Evolutionary conservation across 805 yeast genomes (phyloP).

Genomic region (Starmerella davenportii): DNA sequence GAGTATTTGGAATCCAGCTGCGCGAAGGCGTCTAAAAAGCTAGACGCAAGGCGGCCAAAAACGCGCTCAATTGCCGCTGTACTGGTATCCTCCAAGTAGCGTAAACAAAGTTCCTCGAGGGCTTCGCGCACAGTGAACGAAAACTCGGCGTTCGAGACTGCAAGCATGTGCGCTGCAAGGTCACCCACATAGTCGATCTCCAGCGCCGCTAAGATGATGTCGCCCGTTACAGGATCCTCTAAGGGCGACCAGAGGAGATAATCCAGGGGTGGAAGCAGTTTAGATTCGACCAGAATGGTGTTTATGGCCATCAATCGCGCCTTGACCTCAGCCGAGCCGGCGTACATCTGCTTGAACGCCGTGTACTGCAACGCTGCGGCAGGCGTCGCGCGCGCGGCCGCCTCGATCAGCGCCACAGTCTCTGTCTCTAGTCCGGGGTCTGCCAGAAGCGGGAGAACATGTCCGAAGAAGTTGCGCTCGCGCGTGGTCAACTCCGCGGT

Average conservation of each 20-base stretch:
- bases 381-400: slow-evolving; percentile 2
- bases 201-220: slow-evolving; percentile 7
- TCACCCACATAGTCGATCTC: slow-evolving; percentile 9
- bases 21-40: slow-evolving; percentile 3
- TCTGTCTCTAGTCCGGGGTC: slow-evolving; percentile 8
- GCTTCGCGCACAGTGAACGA: slow-evolving; percentile 1
- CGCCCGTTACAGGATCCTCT: slow-evolving; percentile 2
- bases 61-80: slow-evolving; percentile 6
- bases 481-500: background rate
- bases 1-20: slow-evolving; percentile 10
- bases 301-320: slow-evolving; percentile 15
- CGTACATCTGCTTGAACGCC: slow-evolving; percentile 12
- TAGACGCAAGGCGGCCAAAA: slow-evolving; percentile 2
- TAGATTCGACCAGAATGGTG: slow-evolving; percentile 1
- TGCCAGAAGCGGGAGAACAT: slow-evolving; percentile 7
- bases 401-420: slow-evolving; percentile 7
- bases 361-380: background rate
- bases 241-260: slow-evolving; percentile 2
- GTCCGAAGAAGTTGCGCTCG: background rate
- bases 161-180: slow-evolving; percentile 1
- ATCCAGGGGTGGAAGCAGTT: slow-evolving; percentile 1
- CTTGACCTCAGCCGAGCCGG: slow-evolving; percentile 8
- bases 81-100: slow-evolving; percentile 1
- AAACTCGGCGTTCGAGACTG: background rate
- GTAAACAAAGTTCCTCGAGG: slow-evolving; percentile 1